Evolutionary conservation across 1,284 basidiomycete species (phyloP).

Genomic region (Pseudozyma thailandica): DNA sequence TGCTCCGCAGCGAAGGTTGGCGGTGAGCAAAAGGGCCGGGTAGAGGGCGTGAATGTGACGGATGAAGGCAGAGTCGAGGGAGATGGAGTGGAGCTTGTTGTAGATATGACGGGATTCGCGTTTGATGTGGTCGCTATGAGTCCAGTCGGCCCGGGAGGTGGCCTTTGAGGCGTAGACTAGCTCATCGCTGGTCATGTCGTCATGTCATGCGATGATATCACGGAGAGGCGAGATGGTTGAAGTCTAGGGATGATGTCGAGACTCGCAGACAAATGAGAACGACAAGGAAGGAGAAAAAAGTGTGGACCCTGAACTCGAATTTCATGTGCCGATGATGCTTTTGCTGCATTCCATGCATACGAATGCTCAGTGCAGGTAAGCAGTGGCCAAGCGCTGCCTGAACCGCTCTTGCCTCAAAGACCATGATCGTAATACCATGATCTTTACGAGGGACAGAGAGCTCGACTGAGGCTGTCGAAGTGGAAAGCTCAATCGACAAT

Average conservation of each 20-base stretch:
- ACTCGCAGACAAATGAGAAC: background rate
- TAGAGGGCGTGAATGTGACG: slow-evolving; percentile 12
- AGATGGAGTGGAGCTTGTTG: slow-evolving; percentile 43
- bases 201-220: slow-evolving; percentile 3
- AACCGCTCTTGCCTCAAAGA: too few species aligned
- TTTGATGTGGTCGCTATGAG: slow-evolving; percentile 37
- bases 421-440: too few species aligned
- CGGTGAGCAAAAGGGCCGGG: slow-evolving; percentile 69
- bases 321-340: slow-evolving; percentile 4
- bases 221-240: background rate
- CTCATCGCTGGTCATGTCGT: slow-evolving; percentile 15
- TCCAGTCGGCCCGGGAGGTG: slow-evolving; percentile 18
- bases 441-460: too few species aligned
- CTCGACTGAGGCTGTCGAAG: too few species aligned
- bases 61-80: slow-evolving; percentile 27
- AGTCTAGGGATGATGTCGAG: background rate
- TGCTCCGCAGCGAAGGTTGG: slow-evolving; percentile 90
- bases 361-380: background rate
- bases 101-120: slow-evolving; percentile 47
- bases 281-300: slow-evolving; percentile 6
- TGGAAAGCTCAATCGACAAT: too few species aligned
- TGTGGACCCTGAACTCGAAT: slow-evolving; percentile 29
- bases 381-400: background rate
- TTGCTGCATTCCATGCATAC: slow-evolving; percentile 1
- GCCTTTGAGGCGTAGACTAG: background rate